These are phyloP conservation scores for Ceriops zippeliana DNA, from an alignment of 345 rosid genomes.

Conservation along the genomic window DNA sequence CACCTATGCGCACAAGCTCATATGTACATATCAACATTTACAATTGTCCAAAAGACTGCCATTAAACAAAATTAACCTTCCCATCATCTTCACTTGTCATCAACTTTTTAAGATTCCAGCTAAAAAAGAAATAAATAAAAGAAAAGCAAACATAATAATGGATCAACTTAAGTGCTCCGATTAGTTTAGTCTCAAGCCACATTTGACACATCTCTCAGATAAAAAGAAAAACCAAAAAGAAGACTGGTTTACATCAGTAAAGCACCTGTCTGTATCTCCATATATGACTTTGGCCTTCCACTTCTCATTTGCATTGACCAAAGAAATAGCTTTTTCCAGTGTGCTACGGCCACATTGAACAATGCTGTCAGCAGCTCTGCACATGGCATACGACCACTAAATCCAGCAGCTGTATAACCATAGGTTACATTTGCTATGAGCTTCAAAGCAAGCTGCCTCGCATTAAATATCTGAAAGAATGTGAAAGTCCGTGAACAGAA, in stretches of 20 bases:
- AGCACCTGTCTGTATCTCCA: slow-evolving; percentile 96
- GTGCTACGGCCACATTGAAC: slow-evolving; percentile 98
- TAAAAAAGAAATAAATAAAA: background rate
- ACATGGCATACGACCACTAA: slow-evolving; percentile 99
- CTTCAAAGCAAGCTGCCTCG: slow-evolving; percentile 98
- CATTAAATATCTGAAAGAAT: slow-evolving; percentile 80
- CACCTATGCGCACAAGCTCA: background rate
- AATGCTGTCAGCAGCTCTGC: slow-evolving; percentile 98
- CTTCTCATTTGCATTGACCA: slow-evolving; percentile 62
- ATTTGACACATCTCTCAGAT: background rate
- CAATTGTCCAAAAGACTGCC: background rate
- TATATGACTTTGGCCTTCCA: slow-evolving; percentile 88
- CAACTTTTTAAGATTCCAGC: background rate
- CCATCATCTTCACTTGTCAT: background rate
- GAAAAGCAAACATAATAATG: background rate
- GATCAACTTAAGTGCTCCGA: background rate
- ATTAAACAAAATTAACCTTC: background rate
- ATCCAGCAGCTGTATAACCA: slow-evolving; percentile 98
- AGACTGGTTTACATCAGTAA: no score
- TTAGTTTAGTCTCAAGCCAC: background rate
- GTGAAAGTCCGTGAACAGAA: slow-evolving; percentile 10
- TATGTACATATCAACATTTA: no score
- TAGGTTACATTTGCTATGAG: slow-evolving; percentile 96
- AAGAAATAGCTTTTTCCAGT: slow-evolving; percentile 81
- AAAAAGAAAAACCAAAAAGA: no score